A percentile compares a stretch with the other conserved stretches of the same genome.
Conservation (phyloP, 2,329 filamentous ascomycete species). For the Dactylellina parvicollis region DNA sequence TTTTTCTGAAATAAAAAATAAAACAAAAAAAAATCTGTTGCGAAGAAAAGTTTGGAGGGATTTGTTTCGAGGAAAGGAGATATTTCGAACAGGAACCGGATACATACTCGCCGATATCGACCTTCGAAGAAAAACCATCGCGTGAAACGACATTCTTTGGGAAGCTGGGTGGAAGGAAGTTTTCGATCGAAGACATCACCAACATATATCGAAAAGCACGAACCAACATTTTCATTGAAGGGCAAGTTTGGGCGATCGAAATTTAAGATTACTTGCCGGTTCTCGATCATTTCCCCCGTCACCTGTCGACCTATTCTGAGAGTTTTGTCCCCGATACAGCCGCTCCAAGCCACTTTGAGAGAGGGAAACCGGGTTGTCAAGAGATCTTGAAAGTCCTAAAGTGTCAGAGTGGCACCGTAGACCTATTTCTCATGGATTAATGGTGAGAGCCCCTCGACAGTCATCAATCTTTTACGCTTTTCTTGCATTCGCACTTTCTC, state of each 20-base stretch:
- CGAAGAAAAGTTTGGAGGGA: conserved; percentile 16
- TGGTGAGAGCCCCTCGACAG: conserved; percentile 31
- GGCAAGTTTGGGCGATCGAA: conserved; percentile 1
- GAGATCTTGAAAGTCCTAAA: conserved; percentile 15
- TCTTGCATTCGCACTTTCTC: conserved; percentile 35
- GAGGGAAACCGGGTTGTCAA: conserved; percentile 4
- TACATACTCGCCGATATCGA: conserved; percentile 20
- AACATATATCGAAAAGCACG: conserved; percentile 4
- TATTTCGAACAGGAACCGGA: conserved; percentile 20
- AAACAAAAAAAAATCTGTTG: too few species aligned
- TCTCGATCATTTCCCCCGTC: conserved; percentile 20
- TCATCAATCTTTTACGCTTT: conserved; percentile 39
- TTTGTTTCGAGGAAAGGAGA: conserved; percentile 22
- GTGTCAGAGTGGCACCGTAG: conserved; percentile 34
- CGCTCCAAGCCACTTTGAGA: conserved; percentile 2
- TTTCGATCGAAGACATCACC: conserved; percentile 2
- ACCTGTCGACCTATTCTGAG: conserved; percentile 12
- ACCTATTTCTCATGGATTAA: conserved; percentile 30
- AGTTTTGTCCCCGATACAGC: conserved; percentile 20
- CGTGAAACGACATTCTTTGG: conserved; percentile 12
- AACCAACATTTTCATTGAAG: conserved; percentile 25
- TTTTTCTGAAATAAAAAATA: too few species aligned
- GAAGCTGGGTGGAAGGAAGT: neutral
- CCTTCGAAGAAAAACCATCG: neutral
- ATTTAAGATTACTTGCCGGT: neutral